These are phyloP conservation scores for Corinectria fuckeliana DNA, from an alignment of 2,329 filamentous ascomycete genomes.

Conservation along the genomic window DNA sequence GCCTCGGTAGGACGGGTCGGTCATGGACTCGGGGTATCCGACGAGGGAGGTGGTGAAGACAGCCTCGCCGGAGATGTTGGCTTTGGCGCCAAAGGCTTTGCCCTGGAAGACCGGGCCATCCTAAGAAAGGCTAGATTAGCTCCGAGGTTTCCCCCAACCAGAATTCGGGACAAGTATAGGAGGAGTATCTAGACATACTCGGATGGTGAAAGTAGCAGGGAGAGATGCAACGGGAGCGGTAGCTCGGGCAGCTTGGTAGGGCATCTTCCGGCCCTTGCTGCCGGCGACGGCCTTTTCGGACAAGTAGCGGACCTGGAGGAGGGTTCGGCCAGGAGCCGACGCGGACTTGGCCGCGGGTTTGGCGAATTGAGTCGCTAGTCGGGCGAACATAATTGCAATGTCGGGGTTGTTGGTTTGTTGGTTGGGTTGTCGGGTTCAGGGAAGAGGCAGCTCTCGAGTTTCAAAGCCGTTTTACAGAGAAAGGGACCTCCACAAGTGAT, in stretches of 20 bases:
- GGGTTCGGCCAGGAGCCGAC: slow-evolving; percentile 48
- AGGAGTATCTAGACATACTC: slow-evolving; percentile 58
- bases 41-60: slow-evolving; percentile 99
- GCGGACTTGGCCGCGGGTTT: slow-evolving; percentile 58
- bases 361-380: slow-evolving; percentile 58
- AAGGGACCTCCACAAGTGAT: slow-evolving; percentile 52
- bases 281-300: slow-evolving; percentile 58
- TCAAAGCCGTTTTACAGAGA: slow-evolving; percentile 38
- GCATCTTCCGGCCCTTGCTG: slow-evolving; percentile 74
- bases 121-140: slow-evolving; percentile 48
- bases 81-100: slow-evolving; percentile 94
- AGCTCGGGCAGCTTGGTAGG: slow-evolving; percentile 61
- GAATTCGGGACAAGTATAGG: not conserved
- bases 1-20: slow-evolving; percentile 85
- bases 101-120: slow-evolving; percentile 96
- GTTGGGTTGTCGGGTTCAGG: slow-evolving; percentile 14
- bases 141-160: not conserved
- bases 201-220: slow-evolving; percentile 89
- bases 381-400: slow-evolving; percentile 61
- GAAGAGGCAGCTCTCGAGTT: slow-evolving; percentile 18
- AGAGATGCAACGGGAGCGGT: slow-evolving; percentile 66
- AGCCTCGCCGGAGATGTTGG: slow-evolving; percentile 96
- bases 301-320: slow-evolving; percentile 47
- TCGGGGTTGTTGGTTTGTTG: slow-evolving; percentile 10
- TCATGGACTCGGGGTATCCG: slow-evolving; percentile 95